Base-by-base conservation (phyloP, 2,329 filamentous ascomycete genomes). In the Hymenoscyphus occultus region DNA sequence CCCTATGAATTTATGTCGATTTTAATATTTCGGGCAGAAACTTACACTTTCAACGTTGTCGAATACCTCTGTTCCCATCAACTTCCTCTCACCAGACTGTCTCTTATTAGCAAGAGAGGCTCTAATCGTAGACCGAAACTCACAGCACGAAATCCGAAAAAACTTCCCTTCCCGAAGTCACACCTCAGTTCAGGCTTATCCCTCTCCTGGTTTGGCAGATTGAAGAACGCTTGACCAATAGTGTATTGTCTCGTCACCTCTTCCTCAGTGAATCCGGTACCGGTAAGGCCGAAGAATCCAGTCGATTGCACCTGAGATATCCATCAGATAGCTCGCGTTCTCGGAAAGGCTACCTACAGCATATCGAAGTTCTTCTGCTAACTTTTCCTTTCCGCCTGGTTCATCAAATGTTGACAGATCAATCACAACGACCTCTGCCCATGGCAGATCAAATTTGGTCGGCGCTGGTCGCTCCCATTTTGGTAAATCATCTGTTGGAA, bases 201-300 rank as follows among this genome's bases (percentile, higher is more conserved):
- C 22, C 84, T 83, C 71, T 88, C 84, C 22, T 84, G 81, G 0
- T 79, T 77, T 0, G 84, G 78, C 1, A 87, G 76, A 5, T 82
- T 73, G 71, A 87, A 86, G 65, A 87, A 81, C 40, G 82, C 79
- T 64, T 84, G 83, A 1, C 82, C 85, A 3, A 88, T 80, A 28
- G 84, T 83, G 67, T 86, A 87, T 66, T 88, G 85, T 9, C 79
- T 77, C 68, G 87, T 81, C 1, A 88, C 80, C 70, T 85, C 79
- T 57, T 86, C 84, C 70, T 87, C 83, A 1, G 75, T 77, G 39
- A 88, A 78, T 56, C 84, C 84, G 64, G 84, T 86, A 74, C 87
- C 85, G 62, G 81, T 82, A 40, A 87, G 80, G 67, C 86, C 86
- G 76, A 87, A 88, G 77, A 87, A 84, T 0, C 84, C 82, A 71